phyloP scores from a whole-genome alignment of 228 moss, liverwort and hornwort genomes.

The Sphagnum magellanicum region DNA sequence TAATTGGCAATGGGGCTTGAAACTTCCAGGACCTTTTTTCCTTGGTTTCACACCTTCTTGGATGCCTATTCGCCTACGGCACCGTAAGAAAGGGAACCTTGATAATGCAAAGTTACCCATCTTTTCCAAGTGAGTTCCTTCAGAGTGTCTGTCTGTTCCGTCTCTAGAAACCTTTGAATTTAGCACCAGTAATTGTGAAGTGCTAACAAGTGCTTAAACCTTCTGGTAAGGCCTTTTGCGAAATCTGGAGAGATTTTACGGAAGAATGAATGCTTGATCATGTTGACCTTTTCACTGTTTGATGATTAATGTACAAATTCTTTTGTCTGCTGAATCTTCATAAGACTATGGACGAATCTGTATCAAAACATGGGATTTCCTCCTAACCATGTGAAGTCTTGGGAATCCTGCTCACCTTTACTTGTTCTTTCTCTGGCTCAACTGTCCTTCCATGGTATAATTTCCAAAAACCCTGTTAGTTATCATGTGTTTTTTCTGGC shows the following conservation, averaged over 20 bases:
- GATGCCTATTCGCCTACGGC: constrained; percentile 73
- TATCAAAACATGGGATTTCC: too few species aligned
- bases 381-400: too few species aligned
- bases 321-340: too few species aligned
- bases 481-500: too few species aligned
- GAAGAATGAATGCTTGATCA: too few species aligned
- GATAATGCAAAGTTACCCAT: constrained; percentile 46
- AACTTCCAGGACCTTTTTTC: constrained; percentile 69
- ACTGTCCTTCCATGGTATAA: too few species aligned
- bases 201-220: not conserved
- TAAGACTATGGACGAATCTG: too few species aligned
- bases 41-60: constrained; percentile 78
- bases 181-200: not conserved
- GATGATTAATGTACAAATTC: too few species aligned
- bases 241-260: not conserved
- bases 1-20: constrained; percentile 98
- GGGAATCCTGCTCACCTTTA: too few species aligned
- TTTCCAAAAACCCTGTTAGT: too few species aligned
- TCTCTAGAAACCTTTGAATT: not conserved
- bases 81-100: constrained; percentile 48
- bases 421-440: too few species aligned
- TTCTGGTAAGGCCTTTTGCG: not conserved
- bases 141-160: not conserved
- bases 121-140: constrained; percentile 54
- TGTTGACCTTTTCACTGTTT: too few species aligned